Evolutionary conservation across 306 rosid species (phyloP), one percentile per base, ranked within the genome.

Genomic region (Canavalia gladiata): DNA sequence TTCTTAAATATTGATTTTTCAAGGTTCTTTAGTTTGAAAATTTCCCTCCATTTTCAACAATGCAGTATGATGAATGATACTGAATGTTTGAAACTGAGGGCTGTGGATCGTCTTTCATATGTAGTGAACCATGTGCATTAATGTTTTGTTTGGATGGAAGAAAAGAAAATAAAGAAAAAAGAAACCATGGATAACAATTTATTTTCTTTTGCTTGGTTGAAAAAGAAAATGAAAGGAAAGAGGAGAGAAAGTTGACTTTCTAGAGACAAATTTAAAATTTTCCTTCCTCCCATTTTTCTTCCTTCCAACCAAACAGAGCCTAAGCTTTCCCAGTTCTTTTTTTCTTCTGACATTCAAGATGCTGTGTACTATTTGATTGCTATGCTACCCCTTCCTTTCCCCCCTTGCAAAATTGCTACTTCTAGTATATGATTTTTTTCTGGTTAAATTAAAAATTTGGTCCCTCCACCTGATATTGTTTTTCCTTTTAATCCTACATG

Each of bases 321-420:
- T 18, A 37, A 29, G 33, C 43, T 8, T 46, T 83, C 71, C 66
- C 30, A 34, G 42, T 71, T 55, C 37, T 60, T 45, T 80, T 63
- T 51, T 49, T 43, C 45, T 43, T 67, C 57, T 42, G 79, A 50
- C 29, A 46, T 30, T 77, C 45, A 11, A 18, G 62, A 63, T 52
- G 63, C 58, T 82, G 74, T 59, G 47, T 10, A 34, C 34, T 49
- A 30, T 58, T 76, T 37, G 41, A 37, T 69, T 68, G 31, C 6
- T 51, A 60, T 5, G 52, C 7, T 52, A 51, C 29, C 11, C 28
- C 12, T 2, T 8, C 8, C 5, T 51, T 12, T 33, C 25, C 7
- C 31, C 49, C 39, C 25, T 18, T 45, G 39, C 33, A 34, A 7
- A 77, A 33, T 46, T 70, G 42, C 45, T 74, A 58, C 42, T 13